Base-by-base conservation (phyloP, 2,329 filamentous ascomycete species). In the Neocatenulostroma microsporum region DNA sequence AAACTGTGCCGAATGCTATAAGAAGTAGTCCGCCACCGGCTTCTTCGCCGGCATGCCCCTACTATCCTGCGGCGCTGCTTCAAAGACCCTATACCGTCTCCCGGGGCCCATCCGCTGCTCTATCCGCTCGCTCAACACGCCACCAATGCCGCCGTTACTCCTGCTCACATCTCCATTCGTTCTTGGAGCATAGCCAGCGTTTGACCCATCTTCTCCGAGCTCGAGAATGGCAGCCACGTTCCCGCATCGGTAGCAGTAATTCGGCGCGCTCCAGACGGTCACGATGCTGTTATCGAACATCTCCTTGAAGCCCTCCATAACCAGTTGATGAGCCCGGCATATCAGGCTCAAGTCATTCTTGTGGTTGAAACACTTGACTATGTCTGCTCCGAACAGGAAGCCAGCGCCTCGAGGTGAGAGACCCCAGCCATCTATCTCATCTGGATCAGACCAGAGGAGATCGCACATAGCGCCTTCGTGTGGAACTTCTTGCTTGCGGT, bases 401-500 rank as follows among this genome's bases (percentile, higher is more conserved):
- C 91, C 91, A 0, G 91, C 91, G 8, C 91, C 91, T 24, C 89
- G 85, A 0, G 91, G 91, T 1, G 85, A 94, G 5, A 96, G 68
- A 9, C 88, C 89, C 91, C 91, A 98, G 41, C 88, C 89, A 57
- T 95, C 88, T 45, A 95, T 94, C 53, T 98, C 91, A 60, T 98
- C 91, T 0, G 91, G 91, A 56, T 98, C 91, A 1, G 87, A 95
- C 91, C 91, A 98, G 3, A 98, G 74, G 1, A 98, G 72, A 62
- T 98, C 91, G 63, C 91, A 98, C 91, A 98, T 98, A 57, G 91
- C 87, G 38, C 91, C 91, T 66, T 98, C 91, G 57, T 98, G 91
- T 0, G 91, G 91, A 0, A 98, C 91, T 66, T 98, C 91, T 65
- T 98, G 91, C 62, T 96, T 96, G 45, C 89, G 80, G 60, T 98